Base-by-base conservation (phyloP, 257 asterid genomes). In the Solanum sparsipilum region DNA sequence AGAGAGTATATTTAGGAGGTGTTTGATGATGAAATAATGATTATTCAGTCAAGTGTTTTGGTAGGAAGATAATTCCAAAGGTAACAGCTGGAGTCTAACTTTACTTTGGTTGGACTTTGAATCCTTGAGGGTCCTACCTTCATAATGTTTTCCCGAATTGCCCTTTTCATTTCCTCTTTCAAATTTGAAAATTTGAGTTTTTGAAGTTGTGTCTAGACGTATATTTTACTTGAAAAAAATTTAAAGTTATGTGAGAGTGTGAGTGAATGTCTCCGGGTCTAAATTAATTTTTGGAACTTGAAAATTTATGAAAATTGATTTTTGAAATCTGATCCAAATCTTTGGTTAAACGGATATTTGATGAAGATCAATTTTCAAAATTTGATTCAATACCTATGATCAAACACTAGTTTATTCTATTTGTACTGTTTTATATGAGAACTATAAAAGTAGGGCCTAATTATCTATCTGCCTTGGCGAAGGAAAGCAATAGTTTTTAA, bases 11-110 rank as follows among this genome's bases (percentile, higher is more conserved):
- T 25, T 79, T 44, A 27, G 25, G 84, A 25, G n/a, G 35, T 2
- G 75, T 70, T 39, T 18, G 27, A 38, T 18, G 27, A 38, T 41
- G 67, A 67, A 48, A 20, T 27, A 15, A 34, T 68, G 48, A 67
- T 32, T 25, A 46, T 23, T 88, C 84, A 71, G 65, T 85, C 65
- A 36, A 58, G 58, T 20, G 38, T 13, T 18, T 56, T 21, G 86
- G 75, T 35, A n/a, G 83, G 63, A 68, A 89, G 84, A 68, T 36
- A 85, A 90, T 68, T 88, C 90, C 85, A 85, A 90, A 84, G 9
- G 35, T 23, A 73, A 23, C 60, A 70, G 83, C 73, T 78, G 82
- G 52, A 23, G 29, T 38, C 87, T 25, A 21, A 31, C 60, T 13
- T 18, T 35, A 82, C 46, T 63, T 86, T 41, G 83, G 36, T 65